Conservation (phyloP, 768 basidiomycete species). For the Lentinus tigrinus region DNA sequence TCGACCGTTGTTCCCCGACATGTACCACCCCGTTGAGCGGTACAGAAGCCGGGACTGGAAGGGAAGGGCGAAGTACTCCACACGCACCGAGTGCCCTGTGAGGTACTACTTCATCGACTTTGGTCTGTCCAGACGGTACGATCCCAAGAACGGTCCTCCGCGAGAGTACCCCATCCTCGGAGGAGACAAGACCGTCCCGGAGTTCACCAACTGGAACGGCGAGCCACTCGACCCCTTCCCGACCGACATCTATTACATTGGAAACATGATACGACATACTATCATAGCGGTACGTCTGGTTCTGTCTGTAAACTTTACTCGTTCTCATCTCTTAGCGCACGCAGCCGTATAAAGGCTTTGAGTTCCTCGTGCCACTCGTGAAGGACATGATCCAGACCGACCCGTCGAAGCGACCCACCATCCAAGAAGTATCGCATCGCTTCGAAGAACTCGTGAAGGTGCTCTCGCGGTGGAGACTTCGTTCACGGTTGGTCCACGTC, state of each 20-base stretch:
- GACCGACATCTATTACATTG: conserved; percentile 22
- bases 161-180: conserved; percentile 19
- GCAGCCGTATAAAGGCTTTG: conserved; percentile 13
- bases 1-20: conserved; percentile 4
- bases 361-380: conserved; percentile 25
- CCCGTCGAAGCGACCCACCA: conserved; percentile 25
- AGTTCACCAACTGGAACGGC: conserved; percentile 12
- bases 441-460: conserved; percentile 5
- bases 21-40: conserved; percentile 21
- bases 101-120: conserved; percentile 30
- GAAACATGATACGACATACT: conserved; percentile 11
- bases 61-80: conserved; percentile 6
- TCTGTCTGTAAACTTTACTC: too few species aligned
- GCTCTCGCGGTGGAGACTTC: conserved; percentile 6
- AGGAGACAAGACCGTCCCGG: conserved; percentile 23
- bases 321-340: neutral
- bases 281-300: conserved; percentile 7
- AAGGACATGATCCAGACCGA: conserved; percentile 23
- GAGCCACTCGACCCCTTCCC: conserved; percentile 23
- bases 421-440: conserved; percentile 10
- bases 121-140: conserved; percentile 24
- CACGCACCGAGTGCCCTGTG: conserved; percentile 24
- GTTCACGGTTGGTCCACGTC: neutral
- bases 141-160: conserved; percentile 23
- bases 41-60: conserved; percentile 21